Conservation (phyloP, 2,329 filamentous ascomycete species). For the Alternaria gansuensis region DNA sequence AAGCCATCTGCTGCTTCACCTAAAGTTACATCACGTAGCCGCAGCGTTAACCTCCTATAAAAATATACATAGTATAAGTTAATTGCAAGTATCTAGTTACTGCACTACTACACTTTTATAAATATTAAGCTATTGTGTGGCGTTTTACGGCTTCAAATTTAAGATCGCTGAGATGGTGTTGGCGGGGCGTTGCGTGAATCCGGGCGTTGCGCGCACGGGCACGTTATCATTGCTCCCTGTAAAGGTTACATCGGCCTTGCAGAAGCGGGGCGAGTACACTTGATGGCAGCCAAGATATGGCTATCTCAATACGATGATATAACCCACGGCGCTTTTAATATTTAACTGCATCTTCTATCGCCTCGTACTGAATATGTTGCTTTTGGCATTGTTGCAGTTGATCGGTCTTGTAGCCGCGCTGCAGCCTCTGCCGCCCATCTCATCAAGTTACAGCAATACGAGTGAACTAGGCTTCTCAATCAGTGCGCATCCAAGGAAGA, state of each 20-base stretch:
- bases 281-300: conserved; percentile 13
- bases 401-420: conserved; percentile 33
- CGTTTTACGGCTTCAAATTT: no score
- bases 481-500: conserved; percentile 35
- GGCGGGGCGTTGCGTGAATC: no score
- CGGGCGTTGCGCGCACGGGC: no score
- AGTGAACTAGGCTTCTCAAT: conserved; percentile 37
- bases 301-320: conserved; percentile 2
- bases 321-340: not conserved
- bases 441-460: conserved; percentile 32
- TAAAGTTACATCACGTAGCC: no score
- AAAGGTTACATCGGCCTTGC: conserved; percentile 22
- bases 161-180: no score
- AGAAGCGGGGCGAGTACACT: conserved; percentile 18
- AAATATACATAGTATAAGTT: no score
- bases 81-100: no score
- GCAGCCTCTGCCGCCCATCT: conserved; percentile 54
- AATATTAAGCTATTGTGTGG: no score
- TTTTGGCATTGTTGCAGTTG: not conserved
- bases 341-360: not conserved
- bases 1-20: no score
- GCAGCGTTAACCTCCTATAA: no score
- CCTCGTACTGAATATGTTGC: conserved; percentile 3
- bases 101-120: no score
- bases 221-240: conserved; percentile 1